Evolutionary conservation across 148 eudicot species (phyloP).

Genomic region (Camellia sinensis): DNA sequence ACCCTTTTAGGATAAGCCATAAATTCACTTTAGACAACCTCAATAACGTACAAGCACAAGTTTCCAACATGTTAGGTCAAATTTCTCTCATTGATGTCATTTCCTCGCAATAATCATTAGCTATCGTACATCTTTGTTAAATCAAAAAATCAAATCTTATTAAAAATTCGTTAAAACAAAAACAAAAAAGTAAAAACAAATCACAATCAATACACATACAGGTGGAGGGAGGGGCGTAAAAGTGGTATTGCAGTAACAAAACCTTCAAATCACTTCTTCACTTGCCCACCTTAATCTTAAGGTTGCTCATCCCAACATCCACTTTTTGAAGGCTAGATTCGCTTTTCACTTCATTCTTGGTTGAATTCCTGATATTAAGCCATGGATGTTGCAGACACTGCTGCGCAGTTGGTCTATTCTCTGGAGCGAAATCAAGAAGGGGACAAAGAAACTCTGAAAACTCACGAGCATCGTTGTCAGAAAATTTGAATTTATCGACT

Average conservation of each 20-base stretch:
- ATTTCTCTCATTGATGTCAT: conserved; percentile 21
- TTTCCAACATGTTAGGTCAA: conserved; percentile 9
- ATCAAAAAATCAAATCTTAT: conserved; percentile 31
- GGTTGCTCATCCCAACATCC: conserved; percentile 43
- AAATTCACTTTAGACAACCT: too few relatives aligned
- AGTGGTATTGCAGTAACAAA: conserved; percentile 1
- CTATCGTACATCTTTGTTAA: conserved; percentile 39
- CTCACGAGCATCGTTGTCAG: conserved; percentile 62
- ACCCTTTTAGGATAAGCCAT: too few relatives aligned
- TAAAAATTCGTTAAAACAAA: conserved; percentile 21
- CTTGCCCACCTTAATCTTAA: conserved; percentile 43
- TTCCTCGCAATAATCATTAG: conserved; percentile 21
- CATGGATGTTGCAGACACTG: conserved; percentile 87
- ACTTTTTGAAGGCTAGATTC: conserved; percentile 36
- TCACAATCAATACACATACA: conserved; percentile 24
- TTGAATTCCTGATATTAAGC: conserved; percentile 42
- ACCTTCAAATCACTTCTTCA: conserved; percentile 21
- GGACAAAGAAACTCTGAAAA: conserved; percentile 79
- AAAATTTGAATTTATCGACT: conserved; percentile 60
- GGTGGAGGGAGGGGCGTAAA: conserved; percentile 8
- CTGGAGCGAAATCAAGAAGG: conserved; percentile 79
- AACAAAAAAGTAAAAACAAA: conserved; percentile 14
- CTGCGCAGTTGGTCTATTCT: conserved; percentile 88
- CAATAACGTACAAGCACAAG: not conserved
- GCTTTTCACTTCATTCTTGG: conserved; percentile 28